These are phyloP conservation scores for Neohortaea acidophila DNA, from an alignment of 495 filamentous ascomycete genomes.

Conservation along the genomic window DNA sequence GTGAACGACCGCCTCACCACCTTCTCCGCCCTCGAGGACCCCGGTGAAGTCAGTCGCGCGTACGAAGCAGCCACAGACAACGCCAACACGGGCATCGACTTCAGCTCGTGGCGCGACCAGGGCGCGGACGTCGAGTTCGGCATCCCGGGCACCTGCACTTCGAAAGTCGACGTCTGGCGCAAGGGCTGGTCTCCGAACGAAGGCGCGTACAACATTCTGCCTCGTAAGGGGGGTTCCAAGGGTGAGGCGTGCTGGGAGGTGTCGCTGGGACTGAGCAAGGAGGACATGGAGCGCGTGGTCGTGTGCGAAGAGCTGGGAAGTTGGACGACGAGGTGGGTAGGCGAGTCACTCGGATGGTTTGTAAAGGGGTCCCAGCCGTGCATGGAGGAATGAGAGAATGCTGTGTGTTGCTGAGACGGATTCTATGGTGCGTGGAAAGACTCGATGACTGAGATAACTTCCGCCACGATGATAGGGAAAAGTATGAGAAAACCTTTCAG, in stretches of 20 bases:
- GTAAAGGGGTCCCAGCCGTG: no score
- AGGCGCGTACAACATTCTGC: conserved; percentile 4
- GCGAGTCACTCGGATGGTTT: no score
- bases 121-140: conserved; percentile 4
- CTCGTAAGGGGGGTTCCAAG: conserved; percentile 2
- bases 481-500: no score
- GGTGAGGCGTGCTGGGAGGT: conserved; percentile 3
- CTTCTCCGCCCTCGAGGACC: background rate
- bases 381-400: no score
- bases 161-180: background rate
- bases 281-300: conserved; percentile 5
- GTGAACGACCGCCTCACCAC: background rate
- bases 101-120: conserved; percentile 3
- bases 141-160: background rate
- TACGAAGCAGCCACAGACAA: background rate
- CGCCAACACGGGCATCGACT: conserved; percentile 1
- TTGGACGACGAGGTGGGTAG: conserved; percentile 2
- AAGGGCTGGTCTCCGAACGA: conserved; percentile 6
- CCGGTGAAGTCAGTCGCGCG: background rate
- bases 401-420: no score
- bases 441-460: no score
- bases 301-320: background rate
- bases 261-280: conserved; percentile 1
- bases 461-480: no score
- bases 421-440: no score